Percentiles rank a stretch among this genome's conserved stretches.
Evolutionary conservation across 2,329 filamentous ascomycete species (phyloP).

Genomic region (Passalora sequoiae): DNA sequence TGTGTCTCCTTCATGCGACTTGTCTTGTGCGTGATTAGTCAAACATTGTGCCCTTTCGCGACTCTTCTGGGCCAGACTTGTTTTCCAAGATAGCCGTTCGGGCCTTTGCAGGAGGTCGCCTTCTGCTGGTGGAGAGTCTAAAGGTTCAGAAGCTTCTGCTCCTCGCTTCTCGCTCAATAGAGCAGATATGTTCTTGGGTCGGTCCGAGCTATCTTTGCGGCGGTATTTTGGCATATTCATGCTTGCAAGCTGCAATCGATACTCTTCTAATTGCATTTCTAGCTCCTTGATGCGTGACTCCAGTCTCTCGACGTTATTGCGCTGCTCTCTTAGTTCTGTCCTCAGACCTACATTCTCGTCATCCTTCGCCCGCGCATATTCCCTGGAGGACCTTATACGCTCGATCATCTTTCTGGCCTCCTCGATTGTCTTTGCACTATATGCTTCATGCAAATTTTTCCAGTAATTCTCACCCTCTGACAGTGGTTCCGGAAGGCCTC

Average conservation of each 20-base stretch:
- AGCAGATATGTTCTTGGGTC: background rate
- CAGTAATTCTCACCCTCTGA: constrained; percentile 73
- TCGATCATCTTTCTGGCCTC: constrained; percentile 73
- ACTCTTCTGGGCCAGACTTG: background rate
- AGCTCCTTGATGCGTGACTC: constrained; percentile 59
- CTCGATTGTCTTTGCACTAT: constrained; percentile 64
- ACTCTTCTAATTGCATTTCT: constrained; percentile 52
- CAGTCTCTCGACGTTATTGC: constrained; percentile 58
- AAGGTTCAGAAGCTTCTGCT: background rate
- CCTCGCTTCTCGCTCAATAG: background rate
- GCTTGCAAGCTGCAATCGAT: constrained; percentile 29
- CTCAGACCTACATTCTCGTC: constrained; percentile 62
- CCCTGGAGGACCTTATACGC: constrained; percentile 75
- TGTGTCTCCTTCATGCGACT: background rate
- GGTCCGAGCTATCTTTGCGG: constrained; percentile 10
- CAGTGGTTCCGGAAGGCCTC: constrained; percentile 67
- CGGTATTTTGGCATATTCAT: constrained; percentile 7
- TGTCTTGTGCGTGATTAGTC: no score
- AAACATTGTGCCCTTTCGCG: constrained; percentile 1
- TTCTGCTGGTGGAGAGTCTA: background rate
- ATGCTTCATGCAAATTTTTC: constrained; percentile 71
- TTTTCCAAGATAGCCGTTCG: constrained; percentile 3
- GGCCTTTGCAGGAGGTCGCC: background rate
- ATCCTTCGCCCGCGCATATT: constrained; percentile 73
- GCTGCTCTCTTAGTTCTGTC: constrained; percentile 63